phyloP scores from a whole-genome alignment of 768 basidiomycete genomes.

The Naganishia randhawae region DNA sequence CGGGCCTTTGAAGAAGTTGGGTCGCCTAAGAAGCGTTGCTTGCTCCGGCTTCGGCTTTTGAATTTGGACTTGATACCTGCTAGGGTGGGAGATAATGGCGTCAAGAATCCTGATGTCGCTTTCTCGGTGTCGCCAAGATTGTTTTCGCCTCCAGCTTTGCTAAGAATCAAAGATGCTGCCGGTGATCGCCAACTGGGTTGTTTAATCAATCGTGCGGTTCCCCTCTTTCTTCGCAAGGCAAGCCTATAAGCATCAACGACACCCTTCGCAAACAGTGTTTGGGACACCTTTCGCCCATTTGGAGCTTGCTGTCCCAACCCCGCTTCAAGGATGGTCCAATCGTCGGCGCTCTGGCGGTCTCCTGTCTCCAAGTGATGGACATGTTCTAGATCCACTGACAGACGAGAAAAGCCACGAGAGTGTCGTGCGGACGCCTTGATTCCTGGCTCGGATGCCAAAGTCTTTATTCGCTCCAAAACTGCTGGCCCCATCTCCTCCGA shows the following conservation, averaged over 20 bases:
- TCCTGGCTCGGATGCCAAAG: constrained; percentile 6
- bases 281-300: constrained; percentile 20
- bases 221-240: constrained; percentile 26
- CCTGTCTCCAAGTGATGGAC: neutral
- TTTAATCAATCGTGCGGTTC: constrained; percentile 5
- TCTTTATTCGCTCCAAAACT: constrained; percentile 18
- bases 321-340: constrained; percentile 30
- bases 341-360: constrained; percentile 15
- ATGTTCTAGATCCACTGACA: neutral
- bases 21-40: neutral
- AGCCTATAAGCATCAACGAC: constrained; percentile 31
- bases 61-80: constrained; percentile 8
- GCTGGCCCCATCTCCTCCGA: constrained; percentile 8
- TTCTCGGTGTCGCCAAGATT: neutral
- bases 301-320: constrained; percentile 13
- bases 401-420: constrained; percentile 15
- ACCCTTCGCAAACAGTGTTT: constrained; percentile 28
- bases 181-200: constrained; percentile 13
- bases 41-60: constrained; percentile 5
- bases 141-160: neutral
- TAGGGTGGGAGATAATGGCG: constrained; percentile 14
- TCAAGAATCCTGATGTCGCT: neutral
- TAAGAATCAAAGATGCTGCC: constrained; percentile 2
- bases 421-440: constrained; percentile 25
- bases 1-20: neutral